These are phyloP conservation scores for Fomitopsis pinicola DNA, from an alignment of 1,284 basidiomycete genomes.

Conservation along the genomic window DNA sequence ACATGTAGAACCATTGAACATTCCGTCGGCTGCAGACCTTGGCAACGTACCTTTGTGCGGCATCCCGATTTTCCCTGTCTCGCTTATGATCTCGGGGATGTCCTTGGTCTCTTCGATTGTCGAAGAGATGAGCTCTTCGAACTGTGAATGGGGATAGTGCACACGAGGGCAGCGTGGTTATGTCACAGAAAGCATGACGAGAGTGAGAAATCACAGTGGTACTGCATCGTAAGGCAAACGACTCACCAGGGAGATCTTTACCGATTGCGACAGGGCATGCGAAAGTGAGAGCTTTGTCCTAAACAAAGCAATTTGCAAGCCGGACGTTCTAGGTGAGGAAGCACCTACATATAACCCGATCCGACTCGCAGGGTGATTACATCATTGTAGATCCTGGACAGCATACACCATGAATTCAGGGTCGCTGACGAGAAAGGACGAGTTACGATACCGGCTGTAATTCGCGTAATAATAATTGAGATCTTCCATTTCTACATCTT, in stretches of 20 bases:
- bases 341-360: slow-evolving; percentile 87
- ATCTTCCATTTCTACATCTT: slow-evolving; percentile 93
- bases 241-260: slow-evolving; percentile 87
- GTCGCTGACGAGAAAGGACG: slow-evolving; percentile 2
- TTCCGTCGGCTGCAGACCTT: neutral
- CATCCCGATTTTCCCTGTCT: slow-evolving; percentile 93
- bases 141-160: slow-evolving; percentile 37
- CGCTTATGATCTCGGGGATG: slow-evolving; percentile 89
- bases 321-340: slow-evolving; percentile 10
- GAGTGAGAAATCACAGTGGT: neutral
- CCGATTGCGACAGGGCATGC: slow-evolving; percentile 92
- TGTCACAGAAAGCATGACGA: neutral
- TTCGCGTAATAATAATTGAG: slow-evolving; percentile 97
- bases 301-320: slow-evolving; percentile 11
- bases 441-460: slow-evolving; percentile 71
- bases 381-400: slow-evolving; percentile 89
- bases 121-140: slow-evolving; percentile 88
- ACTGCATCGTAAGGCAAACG: neutral
- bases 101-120: slow-evolving; percentile 98
- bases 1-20: neutral
- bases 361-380: slow-evolving; percentile 94
- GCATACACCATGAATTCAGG: neutral
- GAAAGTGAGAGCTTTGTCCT: slow-evolving; percentile 96
- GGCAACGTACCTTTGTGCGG: slow-evolving; percentile 58
- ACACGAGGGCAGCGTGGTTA: neutral